phyloP scores from a whole-genome alignment of 106 monocot species.

The Allium cepa region DNA sequence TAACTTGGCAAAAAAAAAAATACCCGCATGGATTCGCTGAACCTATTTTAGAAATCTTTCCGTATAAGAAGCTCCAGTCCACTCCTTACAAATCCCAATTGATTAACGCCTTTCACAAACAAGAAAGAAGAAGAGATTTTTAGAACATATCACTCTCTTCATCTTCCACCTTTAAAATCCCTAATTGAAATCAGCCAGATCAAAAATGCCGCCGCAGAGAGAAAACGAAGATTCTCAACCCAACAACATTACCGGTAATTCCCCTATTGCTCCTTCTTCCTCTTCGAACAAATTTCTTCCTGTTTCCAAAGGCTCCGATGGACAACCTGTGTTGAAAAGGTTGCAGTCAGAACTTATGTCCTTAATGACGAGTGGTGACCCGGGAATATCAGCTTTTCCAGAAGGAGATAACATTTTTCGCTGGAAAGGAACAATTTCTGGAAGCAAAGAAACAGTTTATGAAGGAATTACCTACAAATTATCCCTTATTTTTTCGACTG shows the following conservation, averaged over 20 bases:
- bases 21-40: background rate
- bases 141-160: background rate
- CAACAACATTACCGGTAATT: constrained; percentile 30
- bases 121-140: background rate
- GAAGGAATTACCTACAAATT: constrained; percentile 83
- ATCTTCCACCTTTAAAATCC: background rate
- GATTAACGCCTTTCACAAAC: background rate
- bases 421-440: constrained; percentile 92
- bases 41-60: background rate
- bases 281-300: constrained; percentile 42
- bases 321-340: constrained; percentile 74
- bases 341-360: constrained; percentile 94
- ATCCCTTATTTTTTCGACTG: constrained; percentile 61
- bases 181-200: background rate
- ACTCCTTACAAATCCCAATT: too few species aligned
- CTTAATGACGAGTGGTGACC: constrained; percentile 94
- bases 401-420: constrained; percentile 94
- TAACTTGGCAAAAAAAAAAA: background rate
- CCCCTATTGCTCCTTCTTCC: constrained; percentile 10
- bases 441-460: constrained; percentile 83
- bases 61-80: background rate
- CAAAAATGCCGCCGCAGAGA: constrained; percentile 16
- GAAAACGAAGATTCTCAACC: constrained; percentile 29
- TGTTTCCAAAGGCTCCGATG: constrained; percentile 34
- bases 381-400: constrained; percentile 88